Evolutionary conservation across 2,329 filamentous ascomycete genomes (phyloP).

Genomic region (Cladophialophora psammophila): DNA sequence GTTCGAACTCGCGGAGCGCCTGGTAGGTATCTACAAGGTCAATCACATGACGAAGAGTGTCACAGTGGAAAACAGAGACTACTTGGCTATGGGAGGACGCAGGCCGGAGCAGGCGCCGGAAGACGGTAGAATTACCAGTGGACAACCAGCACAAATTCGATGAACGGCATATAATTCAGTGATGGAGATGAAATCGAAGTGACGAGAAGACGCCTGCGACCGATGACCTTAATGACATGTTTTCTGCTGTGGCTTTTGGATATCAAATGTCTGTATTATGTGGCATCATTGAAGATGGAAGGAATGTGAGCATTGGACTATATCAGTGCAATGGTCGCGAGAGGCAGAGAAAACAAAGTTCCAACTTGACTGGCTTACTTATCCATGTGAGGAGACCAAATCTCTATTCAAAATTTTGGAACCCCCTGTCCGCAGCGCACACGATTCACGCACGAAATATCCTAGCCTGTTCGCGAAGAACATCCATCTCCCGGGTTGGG

Average conservation of each 20-base stretch:
- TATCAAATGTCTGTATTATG: not conserved
- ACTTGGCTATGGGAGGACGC: constrained; percentile 45
- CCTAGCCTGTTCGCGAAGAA: too few relatives aligned
- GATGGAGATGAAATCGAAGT: not conserved
- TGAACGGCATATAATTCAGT: not conserved
- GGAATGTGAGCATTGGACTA: not conserved
- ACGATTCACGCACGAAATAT: too few relatives aligned
- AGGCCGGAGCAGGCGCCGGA: constrained; percentile 7
- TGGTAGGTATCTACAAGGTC: constrained; percentile 99
- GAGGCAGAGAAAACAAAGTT: not conserved
- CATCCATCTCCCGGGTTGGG: too few relatives aligned
- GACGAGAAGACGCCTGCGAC: not conserved
- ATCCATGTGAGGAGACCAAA: not conserved
- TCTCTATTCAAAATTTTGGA: too few relatives aligned
- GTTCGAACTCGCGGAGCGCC: constrained; percentile 95
- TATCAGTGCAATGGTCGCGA: not conserved
- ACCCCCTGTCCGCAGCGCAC: too few relatives aligned
- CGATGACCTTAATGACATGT: not conserved
- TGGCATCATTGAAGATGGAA: not conserved
- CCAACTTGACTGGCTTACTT: not conserved
- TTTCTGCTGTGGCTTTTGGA: not conserved
- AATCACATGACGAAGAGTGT: constrained; percentile 98
- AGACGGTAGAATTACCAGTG: not conserved
- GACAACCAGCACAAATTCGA: constrained; percentile 9
- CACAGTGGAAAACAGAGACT: constrained; percentile 85